These are phyloP conservation scores for Globisporangium heterothallicum DNA, from an alignment of 352 stramenopile genomes.

Conservation along the genomic window DNA sequence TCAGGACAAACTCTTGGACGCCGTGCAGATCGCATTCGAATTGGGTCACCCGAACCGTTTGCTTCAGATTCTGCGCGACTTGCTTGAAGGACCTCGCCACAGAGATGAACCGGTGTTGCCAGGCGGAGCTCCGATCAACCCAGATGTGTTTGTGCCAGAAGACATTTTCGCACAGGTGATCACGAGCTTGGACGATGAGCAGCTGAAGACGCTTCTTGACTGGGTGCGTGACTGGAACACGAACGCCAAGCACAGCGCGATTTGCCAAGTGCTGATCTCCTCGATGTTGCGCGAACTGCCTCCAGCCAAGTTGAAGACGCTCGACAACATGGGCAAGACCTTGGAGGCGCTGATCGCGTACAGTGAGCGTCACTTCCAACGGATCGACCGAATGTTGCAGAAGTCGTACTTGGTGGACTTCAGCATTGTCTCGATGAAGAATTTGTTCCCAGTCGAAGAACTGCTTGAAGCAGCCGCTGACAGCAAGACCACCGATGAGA, in stretches of 20 bases:
- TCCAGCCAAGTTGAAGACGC: conserved; percentile 56
- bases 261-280: conserved; percentile 93
- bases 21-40: conserved; percentile 87
- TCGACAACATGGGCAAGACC: conserved; percentile 70
- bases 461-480: conserved; percentile 11
- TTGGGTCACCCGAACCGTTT: conserved; percentile 92
- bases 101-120: conserved; percentile 51
- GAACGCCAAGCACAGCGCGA: conserved; percentile 90
- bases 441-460: conserved; percentile 43
- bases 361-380: conserved; percentile 96
- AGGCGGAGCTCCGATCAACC: conserved; percentile 29
- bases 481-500: conserved; percentile 29
- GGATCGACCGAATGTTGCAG: conserved; percentile 94
- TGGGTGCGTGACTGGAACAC: conserved; percentile 98
- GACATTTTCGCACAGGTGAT: conserved; percentile 62
- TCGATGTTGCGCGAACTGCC: conserved; percentile 79
- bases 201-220: conserved; percentile 87
- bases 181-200: conserved; percentile 71
- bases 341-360: conserved; percentile 95
- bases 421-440: conserved; percentile 85
- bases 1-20: conserved; percentile 86
- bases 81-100: conserved; percentile 71
- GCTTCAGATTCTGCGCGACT: conserved; percentile 86
- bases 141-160: conserved; percentile 51
- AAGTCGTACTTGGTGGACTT: conserved; percentile 97